Conservation (phyloP, 371 early-diverging fungal species). For the Rhizomucor miehei region DNA sequence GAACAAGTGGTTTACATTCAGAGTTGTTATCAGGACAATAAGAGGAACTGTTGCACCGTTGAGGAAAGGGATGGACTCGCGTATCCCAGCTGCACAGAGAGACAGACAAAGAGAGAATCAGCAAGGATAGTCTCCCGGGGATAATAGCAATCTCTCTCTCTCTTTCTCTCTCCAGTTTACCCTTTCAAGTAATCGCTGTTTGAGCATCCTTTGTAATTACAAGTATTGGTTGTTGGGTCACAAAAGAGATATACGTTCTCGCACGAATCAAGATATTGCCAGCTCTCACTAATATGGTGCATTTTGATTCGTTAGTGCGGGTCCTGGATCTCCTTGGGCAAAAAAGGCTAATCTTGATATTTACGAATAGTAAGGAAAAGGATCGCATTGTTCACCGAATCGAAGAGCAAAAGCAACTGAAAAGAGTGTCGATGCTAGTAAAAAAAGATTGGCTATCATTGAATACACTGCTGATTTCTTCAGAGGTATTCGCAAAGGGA, state of each 20-base stretch:
- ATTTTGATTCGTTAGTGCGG: too few species aligned
- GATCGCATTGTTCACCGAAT: conserved; percentile 31
- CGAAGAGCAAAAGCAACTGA: conserved; percentile 6
- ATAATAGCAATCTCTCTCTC: too few species aligned
- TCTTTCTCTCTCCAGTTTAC: conserved; percentile 14
- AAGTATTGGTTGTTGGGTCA: conserved; percentile 26
- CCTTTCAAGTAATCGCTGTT: conserved; percentile 40
- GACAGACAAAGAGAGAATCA: too few species aligned
- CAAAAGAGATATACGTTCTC: conserved; percentile 37
- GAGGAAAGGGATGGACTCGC: conserved; percentile 22
- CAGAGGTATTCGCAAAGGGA: too few species aligned
- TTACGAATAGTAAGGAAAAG: conserved; percentile 34
- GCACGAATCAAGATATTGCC: conserved; percentile 34
- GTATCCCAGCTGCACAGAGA: conserved; percentile 27
- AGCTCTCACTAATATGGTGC: background rate
- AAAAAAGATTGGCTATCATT: too few species aligned
- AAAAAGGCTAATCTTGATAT: too few species aligned
- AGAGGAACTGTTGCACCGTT: conserved; percentile 23
- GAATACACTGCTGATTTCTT: too few species aligned
- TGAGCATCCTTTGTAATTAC: conserved; percentile 41
- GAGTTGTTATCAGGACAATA: conserved; percentile 45
- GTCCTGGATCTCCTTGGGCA: too few species aligned
- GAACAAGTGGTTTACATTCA: conserved; percentile 20
- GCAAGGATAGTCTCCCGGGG: too few species aligned
- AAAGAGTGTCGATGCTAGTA: too few species aligned